Percentiles rank a stretch among this genome's conserved stretches.
Evolutionary conservation across 331 rosid species (phyloP).

Genomic region (Quercus phellos): DNA sequence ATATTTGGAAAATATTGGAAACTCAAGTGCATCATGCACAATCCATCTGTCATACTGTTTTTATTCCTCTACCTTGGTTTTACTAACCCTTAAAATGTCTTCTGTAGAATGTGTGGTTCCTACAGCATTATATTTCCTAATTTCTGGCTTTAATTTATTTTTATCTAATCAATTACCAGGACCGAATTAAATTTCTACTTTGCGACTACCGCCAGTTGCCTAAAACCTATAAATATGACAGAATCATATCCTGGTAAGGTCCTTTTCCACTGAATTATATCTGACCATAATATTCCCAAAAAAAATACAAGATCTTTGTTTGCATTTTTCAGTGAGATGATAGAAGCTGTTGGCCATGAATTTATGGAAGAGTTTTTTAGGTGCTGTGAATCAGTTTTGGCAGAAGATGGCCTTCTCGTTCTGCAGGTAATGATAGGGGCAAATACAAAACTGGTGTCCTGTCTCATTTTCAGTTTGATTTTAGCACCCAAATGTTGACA

Average conservation of each 20-base stretch:
- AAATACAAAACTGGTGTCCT: neutral
- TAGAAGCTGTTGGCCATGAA: conserved; percentile 86
- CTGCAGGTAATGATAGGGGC: conserved; percentile 55
- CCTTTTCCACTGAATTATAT: neutral
- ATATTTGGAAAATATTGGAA: neutral
- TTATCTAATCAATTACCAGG: conserved; percentile 36
- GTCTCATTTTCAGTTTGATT: neutral
- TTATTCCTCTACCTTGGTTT: neutral
- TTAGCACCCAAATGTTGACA: neutral
- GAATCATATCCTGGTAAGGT: conserved; percentile 80
- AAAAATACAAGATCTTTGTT: conserved; percentile 14
- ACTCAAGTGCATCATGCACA: neutral
- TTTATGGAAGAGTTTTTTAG: conserved; percentile 79
- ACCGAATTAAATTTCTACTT: conserved; percentile 60
- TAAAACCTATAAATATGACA: conserved; percentile 45
- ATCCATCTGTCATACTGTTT: neutral
- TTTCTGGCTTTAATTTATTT: neutral
- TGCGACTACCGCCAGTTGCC: conserved; percentile 87
- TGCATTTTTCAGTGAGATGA: conserved; percentile 70
- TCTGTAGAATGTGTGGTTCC: no score
- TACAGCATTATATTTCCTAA: no score
- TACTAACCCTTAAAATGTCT: no score
- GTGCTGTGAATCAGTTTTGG: conserved; percentile 68
- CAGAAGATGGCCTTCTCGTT: conserved; percentile 72
- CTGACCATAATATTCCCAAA: neutral